A percentile compares a stretch with the other conserved stretches of the same genome.
These are phyloP conservation scores for Cryptosporidium sp. DNA, from an alignment of 169 alveolate genomes.

Conservation along the genomic window DNA sequence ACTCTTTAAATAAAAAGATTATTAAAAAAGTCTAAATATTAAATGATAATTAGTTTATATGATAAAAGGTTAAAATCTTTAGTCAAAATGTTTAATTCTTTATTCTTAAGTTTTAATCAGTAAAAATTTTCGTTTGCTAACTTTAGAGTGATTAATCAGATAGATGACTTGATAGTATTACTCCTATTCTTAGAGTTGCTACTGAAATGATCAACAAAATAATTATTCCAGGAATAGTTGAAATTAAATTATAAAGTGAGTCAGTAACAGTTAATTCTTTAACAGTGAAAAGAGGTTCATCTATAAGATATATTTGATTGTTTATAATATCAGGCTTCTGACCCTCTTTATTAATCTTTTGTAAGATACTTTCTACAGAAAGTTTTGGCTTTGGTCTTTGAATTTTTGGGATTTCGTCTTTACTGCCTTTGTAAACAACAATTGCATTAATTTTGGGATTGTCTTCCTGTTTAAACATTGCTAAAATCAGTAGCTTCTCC, in stretches of 20 bases:
- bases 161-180: constrained; percentile 23
- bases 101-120: neutral
- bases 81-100: neutral
- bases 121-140: neutral
- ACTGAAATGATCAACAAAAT: constrained; percentile 20
- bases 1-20: neutral
- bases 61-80: neutral
- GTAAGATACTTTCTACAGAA: constrained; percentile 15
- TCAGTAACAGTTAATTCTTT: constrained; percentile 2
- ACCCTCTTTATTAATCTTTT: constrained; percentile 30
- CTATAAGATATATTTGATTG: constrained; percentile 24
- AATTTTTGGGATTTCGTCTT: constrained; percentile 41
- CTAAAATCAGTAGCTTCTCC: constrained; percentile 49
- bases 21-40: neutral
- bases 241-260: constrained; percentile 19
- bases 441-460: constrained; percentile 73
- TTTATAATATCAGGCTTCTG: neutral
- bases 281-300: neutral
- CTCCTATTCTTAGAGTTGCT: constrained; percentile 37
- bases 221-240: constrained; percentile 42
- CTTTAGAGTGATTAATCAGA: neutral
- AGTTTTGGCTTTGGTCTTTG: constrained; percentile 36
- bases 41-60: neutral
- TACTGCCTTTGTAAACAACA: constrained; percentile 38
- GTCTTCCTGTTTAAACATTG: constrained; percentile 54